phyloP scores from a whole-genome alignment of 2,329 filamentous ascomycete species.

The Fusarium sp. region DNA sequence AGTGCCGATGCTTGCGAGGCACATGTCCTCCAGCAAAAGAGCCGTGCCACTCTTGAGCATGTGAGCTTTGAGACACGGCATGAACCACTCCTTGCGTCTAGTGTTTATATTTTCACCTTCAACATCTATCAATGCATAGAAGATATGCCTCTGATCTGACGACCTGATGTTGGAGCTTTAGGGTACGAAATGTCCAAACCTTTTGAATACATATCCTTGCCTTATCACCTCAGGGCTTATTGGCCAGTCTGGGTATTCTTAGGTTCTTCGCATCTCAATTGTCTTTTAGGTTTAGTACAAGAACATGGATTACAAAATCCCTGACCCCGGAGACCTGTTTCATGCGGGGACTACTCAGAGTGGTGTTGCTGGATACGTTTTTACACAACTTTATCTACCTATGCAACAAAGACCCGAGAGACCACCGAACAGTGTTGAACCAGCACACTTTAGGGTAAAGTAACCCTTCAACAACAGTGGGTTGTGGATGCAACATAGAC shows the following conservation, averaged over 20 bases:
- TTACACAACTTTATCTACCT: not conserved
- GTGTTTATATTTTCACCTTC: not conserved
- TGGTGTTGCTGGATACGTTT: constrained; percentile 3
- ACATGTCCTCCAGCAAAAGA: constrained; percentile 17
- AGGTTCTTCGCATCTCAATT: constrained; percentile 22
- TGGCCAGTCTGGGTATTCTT: not conserved
- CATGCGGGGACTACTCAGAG: constrained; percentile 28
- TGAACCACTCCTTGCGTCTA: not conserved
- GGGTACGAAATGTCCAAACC: not conserved
- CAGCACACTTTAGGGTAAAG: not conserved
- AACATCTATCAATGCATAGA: not conserved
- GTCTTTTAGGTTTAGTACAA: constrained; percentile 23
- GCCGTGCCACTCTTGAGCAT: constrained; percentile 22
- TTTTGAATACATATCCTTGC: not conserved
- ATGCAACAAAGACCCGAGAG: constrained; percentile 1
- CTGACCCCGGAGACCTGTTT: constrained; percentile 33
- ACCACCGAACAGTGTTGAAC: not conserved
- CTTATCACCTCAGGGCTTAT: not conserved
- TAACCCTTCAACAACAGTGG: not conserved
- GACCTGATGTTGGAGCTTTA: not conserved
- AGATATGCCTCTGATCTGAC: not conserved
- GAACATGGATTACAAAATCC: constrained; percentile 15
- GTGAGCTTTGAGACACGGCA: constrained; percentile 3
- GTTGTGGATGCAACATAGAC: not conserved
- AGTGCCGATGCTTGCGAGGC: constrained; percentile 18